Conservation (phyloP, 371 early-diverging fungal species). For the Mucor velutinosus region DNA sequence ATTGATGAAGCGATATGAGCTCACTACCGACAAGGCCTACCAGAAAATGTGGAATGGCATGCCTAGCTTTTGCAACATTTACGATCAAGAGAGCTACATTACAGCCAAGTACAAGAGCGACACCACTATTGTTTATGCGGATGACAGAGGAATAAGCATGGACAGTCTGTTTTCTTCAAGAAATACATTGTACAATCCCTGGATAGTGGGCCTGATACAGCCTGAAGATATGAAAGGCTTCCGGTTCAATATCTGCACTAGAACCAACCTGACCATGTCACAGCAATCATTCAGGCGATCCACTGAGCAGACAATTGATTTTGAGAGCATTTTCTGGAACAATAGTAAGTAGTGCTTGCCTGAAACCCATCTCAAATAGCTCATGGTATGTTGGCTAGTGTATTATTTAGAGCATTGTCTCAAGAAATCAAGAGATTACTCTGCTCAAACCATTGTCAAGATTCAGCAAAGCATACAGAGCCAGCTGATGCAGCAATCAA, state of each 20-base stretch:
- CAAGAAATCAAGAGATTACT: constrained; percentile 16
- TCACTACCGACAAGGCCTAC: constrained; percentile 16
- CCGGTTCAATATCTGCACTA: constrained; percentile 33
- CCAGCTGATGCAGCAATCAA: neutral
- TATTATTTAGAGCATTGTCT: constrained; percentile 29
- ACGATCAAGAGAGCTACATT: constrained; percentile 29
- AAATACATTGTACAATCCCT: constrained; percentile 22
- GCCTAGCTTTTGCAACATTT: constrained; percentile 21
- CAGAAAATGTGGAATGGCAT: constrained; percentile 33
- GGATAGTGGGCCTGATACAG: constrained; percentile 47
- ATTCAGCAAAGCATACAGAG: constrained; percentile 5
- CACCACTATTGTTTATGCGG: constrained; percentile 42
- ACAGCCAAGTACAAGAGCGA: constrained; percentile 37
- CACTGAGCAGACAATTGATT: constrained; percentile 27
- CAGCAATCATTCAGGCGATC: neutral
- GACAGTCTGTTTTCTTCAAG: constrained; percentile 7
- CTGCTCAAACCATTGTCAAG: neutral
- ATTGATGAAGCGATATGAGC: constrained; percentile 27
- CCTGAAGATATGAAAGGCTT: constrained; percentile 41
- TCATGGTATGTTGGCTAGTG: neutral
- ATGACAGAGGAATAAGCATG: constrained; percentile 17
- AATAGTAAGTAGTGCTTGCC: constrained; percentile 27
- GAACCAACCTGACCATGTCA: neutral
- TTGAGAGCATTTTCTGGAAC: constrained; percentile 52
- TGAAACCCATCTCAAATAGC: neutral